phyloP scores from a whole-genome alignment of 139 green algal species.

The Chlamydomonas sp. region DNA sequence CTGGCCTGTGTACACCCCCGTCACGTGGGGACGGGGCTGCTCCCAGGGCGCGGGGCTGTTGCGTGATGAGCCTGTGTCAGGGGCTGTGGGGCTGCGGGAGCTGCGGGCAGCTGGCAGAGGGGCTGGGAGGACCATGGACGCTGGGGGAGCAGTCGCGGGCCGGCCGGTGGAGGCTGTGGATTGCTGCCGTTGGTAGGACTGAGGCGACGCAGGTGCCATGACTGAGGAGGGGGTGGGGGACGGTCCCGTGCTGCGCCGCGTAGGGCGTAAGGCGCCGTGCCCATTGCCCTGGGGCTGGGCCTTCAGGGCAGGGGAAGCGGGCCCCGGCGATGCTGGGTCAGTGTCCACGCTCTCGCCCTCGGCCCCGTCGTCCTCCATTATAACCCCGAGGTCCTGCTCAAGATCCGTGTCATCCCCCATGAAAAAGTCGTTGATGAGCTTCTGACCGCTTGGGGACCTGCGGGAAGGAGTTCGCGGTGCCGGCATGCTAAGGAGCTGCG shows the following conservation, averaged over 20 bases:
- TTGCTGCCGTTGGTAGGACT: background rate
- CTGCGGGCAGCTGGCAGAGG: background rate
- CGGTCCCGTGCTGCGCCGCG: too few species aligned
- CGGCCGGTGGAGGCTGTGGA: slow-evolving; percentile 1
- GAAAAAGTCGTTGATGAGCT: slow-evolving; percentile 24
- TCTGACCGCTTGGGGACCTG: slow-evolving; percentile 13
- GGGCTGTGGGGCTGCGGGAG: background rate
- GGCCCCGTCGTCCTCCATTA: background rate
- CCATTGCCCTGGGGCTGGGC: too few species aligned
- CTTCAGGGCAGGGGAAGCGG: too few species aligned
- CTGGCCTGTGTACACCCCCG: background rate
- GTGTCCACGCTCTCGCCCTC: background rate
- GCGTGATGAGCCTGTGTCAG: background rate
- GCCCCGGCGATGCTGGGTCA: background rate
- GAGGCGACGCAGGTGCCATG: background rate
- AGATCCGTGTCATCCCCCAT: slow-evolving; percentile 6
- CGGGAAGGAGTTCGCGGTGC: too few species aligned
- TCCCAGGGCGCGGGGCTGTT: background rate
- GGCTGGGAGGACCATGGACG: background rate
- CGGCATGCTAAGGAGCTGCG: background rate
- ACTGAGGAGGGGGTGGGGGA: too few species aligned
- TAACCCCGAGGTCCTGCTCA: background rate
- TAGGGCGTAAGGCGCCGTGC: too few species aligned
- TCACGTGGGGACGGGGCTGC: too few species aligned
- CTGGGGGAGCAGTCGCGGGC: background rate